Conservation (phyloP, 495 filamentous ascomycete species). For the Clohesyomyces aquaticus region DNA sequence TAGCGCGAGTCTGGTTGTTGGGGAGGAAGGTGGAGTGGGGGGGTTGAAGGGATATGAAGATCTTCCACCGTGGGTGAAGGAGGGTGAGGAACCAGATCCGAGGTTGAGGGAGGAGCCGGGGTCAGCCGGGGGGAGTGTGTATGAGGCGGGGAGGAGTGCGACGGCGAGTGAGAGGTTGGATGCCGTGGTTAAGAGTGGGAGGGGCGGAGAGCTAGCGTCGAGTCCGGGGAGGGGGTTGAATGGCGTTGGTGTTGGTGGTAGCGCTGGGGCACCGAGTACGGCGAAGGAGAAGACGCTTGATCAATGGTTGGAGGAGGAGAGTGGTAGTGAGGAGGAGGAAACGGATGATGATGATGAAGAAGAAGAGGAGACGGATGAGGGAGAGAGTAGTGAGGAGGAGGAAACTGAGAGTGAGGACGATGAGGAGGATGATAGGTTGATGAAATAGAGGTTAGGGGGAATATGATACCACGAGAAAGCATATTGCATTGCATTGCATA, state of each 20-base stretch:
- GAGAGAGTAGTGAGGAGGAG: slow-evolving; percentile 53
- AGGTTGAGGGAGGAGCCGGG: slow-evolving; percentile 61
- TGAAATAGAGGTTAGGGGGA: slow-evolving; percentile 38
- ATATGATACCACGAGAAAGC: slow-evolving; percentile 4
- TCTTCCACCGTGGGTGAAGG: slow-evolving; percentile 81
- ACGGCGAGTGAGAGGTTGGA: slow-evolving; percentile 71
- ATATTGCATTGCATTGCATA: neutral
- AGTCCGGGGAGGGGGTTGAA: slow-evolving; percentile 34
- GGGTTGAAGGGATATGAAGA: slow-evolving; percentile 75
- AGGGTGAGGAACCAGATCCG: slow-evolving; percentile 77
- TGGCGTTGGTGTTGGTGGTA: slow-evolving; percentile 34
- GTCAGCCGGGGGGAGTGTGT: slow-evolving; percentile 37
- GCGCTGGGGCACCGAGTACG: neutral
- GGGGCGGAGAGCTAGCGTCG: neutral
- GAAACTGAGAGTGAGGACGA: slow-evolving; percentile 50
- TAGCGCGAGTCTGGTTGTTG: slow-evolving; percentile 81
- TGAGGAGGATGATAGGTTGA: slow-evolving; percentile 51
- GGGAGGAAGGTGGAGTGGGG: slow-evolving; percentile 69
- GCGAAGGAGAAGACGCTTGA: slow-evolving; percentile 72
- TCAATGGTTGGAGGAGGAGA: slow-evolving; percentile 81
- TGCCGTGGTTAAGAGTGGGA: slow-evolving; percentile 15
- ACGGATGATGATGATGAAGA: slow-evolving; percentile 56
- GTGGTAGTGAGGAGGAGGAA: slow-evolving; percentile 53
- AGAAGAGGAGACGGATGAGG: slow-evolving; percentile 48
- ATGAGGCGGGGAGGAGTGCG: slow-evolving; percentile 50